Base-by-base conservation (phyloP, 495 filamentous ascomycete genomes). In the Hypoxylon fragiforme region DNA sequence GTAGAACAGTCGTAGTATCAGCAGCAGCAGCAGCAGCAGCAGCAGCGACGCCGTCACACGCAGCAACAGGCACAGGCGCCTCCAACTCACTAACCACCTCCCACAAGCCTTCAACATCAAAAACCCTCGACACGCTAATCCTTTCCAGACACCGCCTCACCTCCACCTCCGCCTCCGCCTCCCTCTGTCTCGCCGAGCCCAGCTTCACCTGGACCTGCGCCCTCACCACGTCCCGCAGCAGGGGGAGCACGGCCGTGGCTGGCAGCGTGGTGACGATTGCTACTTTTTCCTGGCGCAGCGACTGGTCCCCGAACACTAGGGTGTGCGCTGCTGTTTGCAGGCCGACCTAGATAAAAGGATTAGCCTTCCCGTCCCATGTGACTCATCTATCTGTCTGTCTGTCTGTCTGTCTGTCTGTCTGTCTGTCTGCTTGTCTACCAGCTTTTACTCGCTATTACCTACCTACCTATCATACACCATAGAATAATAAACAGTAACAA, bases 91-190 rank as follows among this genome's bases (percentile, higher is more conserved):
- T 57, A 4, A 85, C 41, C 7, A 79, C 78, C 61, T 87, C 82
- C 69, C 65, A 73, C 19, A 86, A 46, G 3, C 83, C 83, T 45
- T 80, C 73, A 14, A 82, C 58, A 54, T 87, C 82, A 62, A 85
- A 85, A 4, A 86, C 76, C 2, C 78, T 61, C 49, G 82, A 78
- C 31, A 87, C 76, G 16, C 70, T 71, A 7, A 84, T 71, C 18
- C 69, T 66, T 31, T 81, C 77, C 0, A 87, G 67, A 44, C 73
- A 73, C 28, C 47, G 53, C 38, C 62, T 59, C 6, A 71, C 53
- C 8, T 46, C 50, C 7, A 11, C 48, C 12, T 54, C 51, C 0
- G 52, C 53, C 14, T 24, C 50, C 36, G 42, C 37, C 36, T 55
- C 45, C 37, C 55, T 31, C 0, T 49, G 45, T 6, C 44, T 51